Percentiles rank a stretch among this genome's conserved stretches.
Conservation (phyloP, 495 filamentous ascomycete genomes). For the Mytilinidion resinicola region DNA sequence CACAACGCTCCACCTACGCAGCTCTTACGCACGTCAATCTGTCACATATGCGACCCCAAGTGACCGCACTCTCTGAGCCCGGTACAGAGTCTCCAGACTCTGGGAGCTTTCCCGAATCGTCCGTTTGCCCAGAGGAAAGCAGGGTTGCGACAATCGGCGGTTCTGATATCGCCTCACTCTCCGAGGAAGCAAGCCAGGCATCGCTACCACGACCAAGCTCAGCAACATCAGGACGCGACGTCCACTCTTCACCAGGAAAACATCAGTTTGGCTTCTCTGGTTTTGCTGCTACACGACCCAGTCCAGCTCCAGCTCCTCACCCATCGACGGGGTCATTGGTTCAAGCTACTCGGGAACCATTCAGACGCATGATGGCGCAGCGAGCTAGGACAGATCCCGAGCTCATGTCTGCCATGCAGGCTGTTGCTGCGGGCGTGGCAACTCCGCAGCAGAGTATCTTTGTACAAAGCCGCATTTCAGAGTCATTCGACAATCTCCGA, state of each 20-base stretch:
- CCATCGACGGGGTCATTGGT: too few relatives aligned
- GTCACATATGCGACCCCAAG: constrained; percentile 10
- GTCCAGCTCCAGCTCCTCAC: background rate
- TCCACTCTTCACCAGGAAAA: background rate
- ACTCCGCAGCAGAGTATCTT: too few relatives aligned
- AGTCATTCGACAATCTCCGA: too few relatives aligned
- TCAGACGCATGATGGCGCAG: too few relatives aligned
- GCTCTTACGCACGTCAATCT: constrained; percentile 13
- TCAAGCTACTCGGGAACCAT: too few relatives aligned
- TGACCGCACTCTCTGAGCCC: background rate
- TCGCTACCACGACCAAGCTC: background rate
- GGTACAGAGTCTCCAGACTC: background rate
- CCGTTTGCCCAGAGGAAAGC: too few relatives aligned
- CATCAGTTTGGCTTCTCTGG: constrained; percentile 7
- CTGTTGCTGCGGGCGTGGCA: too few relatives aligned
- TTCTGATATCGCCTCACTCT: background rate
- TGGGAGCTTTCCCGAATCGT: too few relatives aligned
- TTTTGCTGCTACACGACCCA: constrained; percentile 7
- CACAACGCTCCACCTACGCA: constrained; percentile 19
- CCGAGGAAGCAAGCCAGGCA: background rate
- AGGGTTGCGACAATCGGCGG: background rate
- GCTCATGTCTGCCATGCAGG: too few relatives aligned
- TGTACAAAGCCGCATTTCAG: too few relatives aligned
- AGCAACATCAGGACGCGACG: background rate
- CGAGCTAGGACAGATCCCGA: too few relatives aligned